Percentiles rank a stretch among this genome's conserved stretches.
These are phyloP conservation scores for Juglanconis juglandina DNA, from an alignment of 2,329 filamentous ascomycete genomes.

Conservation along the genomic window DNA sequence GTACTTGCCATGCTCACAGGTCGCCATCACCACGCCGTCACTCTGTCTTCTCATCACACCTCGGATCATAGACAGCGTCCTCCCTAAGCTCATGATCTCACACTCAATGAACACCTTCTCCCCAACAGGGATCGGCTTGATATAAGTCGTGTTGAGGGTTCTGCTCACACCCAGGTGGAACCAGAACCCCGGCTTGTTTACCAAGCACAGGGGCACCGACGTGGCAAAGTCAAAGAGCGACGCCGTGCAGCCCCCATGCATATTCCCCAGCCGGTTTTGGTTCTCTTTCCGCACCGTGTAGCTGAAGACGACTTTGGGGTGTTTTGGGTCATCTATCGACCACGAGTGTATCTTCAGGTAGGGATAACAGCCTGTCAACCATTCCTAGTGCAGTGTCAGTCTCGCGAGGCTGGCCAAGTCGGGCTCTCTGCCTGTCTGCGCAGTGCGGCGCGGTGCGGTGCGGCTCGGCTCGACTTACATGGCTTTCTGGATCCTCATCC, in stretches of 20 bases:
- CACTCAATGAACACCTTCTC: slow-evolving; percentile 50
- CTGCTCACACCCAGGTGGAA: slow-evolving; percentile 60
- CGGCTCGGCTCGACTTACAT: slow-evolving; percentile 4
- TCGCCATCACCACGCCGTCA: slow-evolving; percentile 51
- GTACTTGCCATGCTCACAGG: slow-evolving; percentile 64
- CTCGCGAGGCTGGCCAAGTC: no score
- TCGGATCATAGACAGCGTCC: slow-evolving; percentile 49
- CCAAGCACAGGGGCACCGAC: slow-evolving; percentile 52
- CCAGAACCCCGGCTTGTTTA: slow-evolving; percentile 60
- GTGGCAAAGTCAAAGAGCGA: slow-evolving; percentile 68
- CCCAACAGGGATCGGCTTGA: slow-evolving; percentile 57
- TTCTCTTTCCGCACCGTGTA: slow-evolving; percentile 49
- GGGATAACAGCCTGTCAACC: slow-evolving; percentile 6
- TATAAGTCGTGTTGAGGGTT: slow-evolving; percentile 64
- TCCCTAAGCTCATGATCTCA: slow-evolving; percentile 57
- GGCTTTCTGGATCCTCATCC: slow-evolving; percentile 7
- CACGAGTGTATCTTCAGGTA: slow-evolving; percentile 12
- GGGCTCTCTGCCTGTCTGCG: no score
- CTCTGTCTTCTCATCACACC: slow-evolving; percentile 52
- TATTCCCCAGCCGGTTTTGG: slow-evolving; percentile 51
- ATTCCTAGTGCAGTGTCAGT: slow-evolving; percentile 4
- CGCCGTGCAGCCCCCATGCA: slow-evolving; percentile 62
- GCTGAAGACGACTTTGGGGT: slow-evolving; percentile 11
- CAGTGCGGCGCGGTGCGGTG: no score
- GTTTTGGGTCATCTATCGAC: slow-evolving; percentile 14